Base-by-base conservation (phyloP, 495 filamentous ascomycete species). In the Penicillium waksmanii region DNA sequence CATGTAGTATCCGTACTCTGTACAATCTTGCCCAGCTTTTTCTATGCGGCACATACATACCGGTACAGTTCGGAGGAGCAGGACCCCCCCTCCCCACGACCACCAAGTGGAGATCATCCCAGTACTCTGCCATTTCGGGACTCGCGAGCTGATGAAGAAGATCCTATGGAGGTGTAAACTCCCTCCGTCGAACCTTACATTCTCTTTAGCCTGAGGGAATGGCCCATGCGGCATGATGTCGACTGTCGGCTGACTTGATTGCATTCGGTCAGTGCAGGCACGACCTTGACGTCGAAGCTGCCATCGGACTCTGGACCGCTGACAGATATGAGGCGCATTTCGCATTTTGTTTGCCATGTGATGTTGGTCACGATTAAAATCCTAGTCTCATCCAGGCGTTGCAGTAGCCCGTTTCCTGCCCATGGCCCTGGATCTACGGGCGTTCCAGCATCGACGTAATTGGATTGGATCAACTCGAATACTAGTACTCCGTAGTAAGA, bases 171-270 rank as follows among this genome's bases (percentile, higher is more conserved):
- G 46, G 21, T 38, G 35, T 48, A 52, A 38, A 52, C 42, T 50
- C 25, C 46, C 53, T 33, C 35, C 58, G 44, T 62, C 56, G 44
- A 65, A 65, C 48, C 56, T 53, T 65, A 18, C 55, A 55, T 62
- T 66, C 53, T 49, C 55, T 59, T 52, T 51, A 19, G 62, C 51
- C n/a, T n/a, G n/a, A 51, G 63, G 63, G 60, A 50, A 51, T 56
- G 56, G 60, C 15, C 56, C 35, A 59, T 63, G 60, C 63, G 56
- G 23, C 5, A 63, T 47, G 46, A 46, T 51, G 55, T 58, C 43
- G 55, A 36, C 17, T 51, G 19, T 52, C 49, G 38, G 55, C 44
- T 51, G 55, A 58, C 55, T 33, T 35, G 23, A 36, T 47, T 17
- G 36, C 15, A 33, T 33, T 21, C 13, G 51, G 51, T 51, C 52